Base-by-base conservation (phyloP, 2,329 filamentous ascomycete genomes). In the Lasiodiplodia sp. region DNA sequence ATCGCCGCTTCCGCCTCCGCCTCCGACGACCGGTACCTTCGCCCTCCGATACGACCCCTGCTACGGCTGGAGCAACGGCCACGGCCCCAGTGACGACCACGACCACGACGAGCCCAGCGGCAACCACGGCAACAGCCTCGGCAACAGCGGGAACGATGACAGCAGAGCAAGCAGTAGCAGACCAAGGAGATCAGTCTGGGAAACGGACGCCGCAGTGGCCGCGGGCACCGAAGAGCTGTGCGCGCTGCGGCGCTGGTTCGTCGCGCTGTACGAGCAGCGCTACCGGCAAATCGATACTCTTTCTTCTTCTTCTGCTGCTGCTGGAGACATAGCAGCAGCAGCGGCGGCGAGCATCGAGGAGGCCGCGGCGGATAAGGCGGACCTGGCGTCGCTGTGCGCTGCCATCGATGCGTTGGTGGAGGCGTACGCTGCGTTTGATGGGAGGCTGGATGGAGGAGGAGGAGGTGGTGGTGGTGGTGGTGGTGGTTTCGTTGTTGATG, bases 181-280 rank as follows among this genome's bases (percentile, higher is more conserved):
- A 1, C 14, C 4, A 5, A 14, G 16, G 1, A 7, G 2, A 1
- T 2, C 2, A n/a, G 6, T 1, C 5, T 2, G 44, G 8, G 31
- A 34, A 6, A 34, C 31, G 31, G 31, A 34, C 8, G 8, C 40
- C 40, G 40, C 44, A 7, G 44, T 21, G 18, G n/a, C 44, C 18
- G 44, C 44, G 2, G 44, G 44, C 18, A 21, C n/a, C 44, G 44
- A n/a, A 6, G 40, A n/a, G 25, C 40, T 49, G 8, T 25, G 5
- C n/a, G 58, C 44, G 40, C 40, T 63, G 10, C 40, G 58, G 7
- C 16, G 3, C 2, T 49, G 23, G 44, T 31, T 51, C 23, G 25
- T 31, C 8, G 58, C 44, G 44, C 44, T 47, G 44, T 47, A 47
- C 44, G 44, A 47, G n/a, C 44, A 47, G 44, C 44, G 44, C 12